A percentile compares a stretch with the other conserved stretches of the same genome.
Conservation (phyloP, 2,329 filamentous ascomycete species). For the Triangularia setosa region DNA sequence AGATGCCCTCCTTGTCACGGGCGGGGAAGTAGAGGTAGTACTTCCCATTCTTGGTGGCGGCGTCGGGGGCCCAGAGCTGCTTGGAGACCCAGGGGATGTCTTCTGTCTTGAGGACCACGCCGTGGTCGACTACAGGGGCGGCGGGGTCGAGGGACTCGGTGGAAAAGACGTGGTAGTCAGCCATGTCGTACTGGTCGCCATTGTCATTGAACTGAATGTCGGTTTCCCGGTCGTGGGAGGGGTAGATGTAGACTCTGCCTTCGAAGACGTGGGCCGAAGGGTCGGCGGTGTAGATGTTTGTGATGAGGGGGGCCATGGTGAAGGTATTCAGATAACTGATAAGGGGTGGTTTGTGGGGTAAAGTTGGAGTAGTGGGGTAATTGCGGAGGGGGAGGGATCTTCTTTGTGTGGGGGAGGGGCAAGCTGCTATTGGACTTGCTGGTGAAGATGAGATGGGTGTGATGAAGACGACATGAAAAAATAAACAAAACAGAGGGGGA, state of each 20-base stretch:
- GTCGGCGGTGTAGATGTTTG: conserved; percentile 74
- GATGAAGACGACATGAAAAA: not conserved
- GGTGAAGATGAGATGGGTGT: not conserved
- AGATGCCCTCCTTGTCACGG: conserved; percentile 64
- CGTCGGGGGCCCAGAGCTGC: conserved; percentile 79
- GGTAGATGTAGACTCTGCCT: conserved; percentile 71
- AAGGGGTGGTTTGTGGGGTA: not conserved
- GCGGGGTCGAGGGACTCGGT: conserved; percentile 47
- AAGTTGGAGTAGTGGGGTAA: conserved; percentile 19
- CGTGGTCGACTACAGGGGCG: conserved; percentile 66
- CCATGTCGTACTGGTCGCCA: conserved; percentile 82
- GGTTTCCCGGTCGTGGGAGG: conserved; percentile 74
- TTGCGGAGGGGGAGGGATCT: conserved; percentile 10
- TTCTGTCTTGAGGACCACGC: conserved; percentile 59
- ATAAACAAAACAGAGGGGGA: not conserved
- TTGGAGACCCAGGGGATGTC: conserved; percentile 74
- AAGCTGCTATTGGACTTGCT: not conserved
- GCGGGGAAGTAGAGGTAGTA: conserved; percentile 79
- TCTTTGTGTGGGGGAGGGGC: not conserved
- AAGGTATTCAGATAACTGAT: conserved; percentile 11
- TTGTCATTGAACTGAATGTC: conserved; percentile 76
- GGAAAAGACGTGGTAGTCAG: conserved; percentile 76
- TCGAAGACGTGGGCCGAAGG: conserved; percentile 79
- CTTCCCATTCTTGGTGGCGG: conserved; percentile 61
- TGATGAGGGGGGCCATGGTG: conserved; percentile 59